Base-by-base conservation (phyloP, 164 flowering plant species). In the Kalanchoe fedtschenkoi region DNA sequence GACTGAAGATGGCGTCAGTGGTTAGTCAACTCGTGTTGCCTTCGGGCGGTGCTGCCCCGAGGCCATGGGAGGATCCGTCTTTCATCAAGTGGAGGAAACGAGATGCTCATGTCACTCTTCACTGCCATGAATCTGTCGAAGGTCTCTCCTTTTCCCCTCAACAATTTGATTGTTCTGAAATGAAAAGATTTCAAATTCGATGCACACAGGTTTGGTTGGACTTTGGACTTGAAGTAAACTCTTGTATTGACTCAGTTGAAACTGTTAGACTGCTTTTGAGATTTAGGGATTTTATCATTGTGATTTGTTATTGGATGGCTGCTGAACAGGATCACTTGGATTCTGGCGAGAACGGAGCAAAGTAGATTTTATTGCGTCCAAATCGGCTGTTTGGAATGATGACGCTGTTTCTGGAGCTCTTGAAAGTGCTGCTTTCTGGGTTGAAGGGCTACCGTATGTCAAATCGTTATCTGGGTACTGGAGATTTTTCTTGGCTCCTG, bases 81-180 rank as follows among this genome's bases (percentile, higher is more conserved):
- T 83, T 87, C 68, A 72, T 86, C 66, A 86, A 87, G 75, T 89
- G 96, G 98, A 80, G 77, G 46, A 92, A 92, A 76, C 76, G 91
- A 66, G 98, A 92, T 61, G 69, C 93, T 67, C 98, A 89, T 74
- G 93, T 89, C 62, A 64, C 91, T 26, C 33, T 89, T 41, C 91
- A 59, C 47, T 89, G 93, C 76, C 98, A 87, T 71, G 96, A 89
- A 22, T 76, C 93, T 1, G 73, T 92, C 61, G 90, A 88, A 81
- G 93, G 95, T 91, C 21, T 35, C 16, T 57, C 29, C 17, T 4
- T 5, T 57, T 63, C 6, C 37, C 17, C n/a, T n/a, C n/a, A n/a
- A n/a, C 17, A 30, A 62, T 44, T 62, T 24, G 29, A 8, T n/a
- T 44, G 9, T 26, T 30, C 28, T 28, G 3, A 5, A 22, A 15